Percentiles rank a stretch among this genome's conserved stretches.
phyloP scores from a whole-genome alignment of 1,284 basidiomycete species.

The Phellopilus nigrolimitatus region DNA sequence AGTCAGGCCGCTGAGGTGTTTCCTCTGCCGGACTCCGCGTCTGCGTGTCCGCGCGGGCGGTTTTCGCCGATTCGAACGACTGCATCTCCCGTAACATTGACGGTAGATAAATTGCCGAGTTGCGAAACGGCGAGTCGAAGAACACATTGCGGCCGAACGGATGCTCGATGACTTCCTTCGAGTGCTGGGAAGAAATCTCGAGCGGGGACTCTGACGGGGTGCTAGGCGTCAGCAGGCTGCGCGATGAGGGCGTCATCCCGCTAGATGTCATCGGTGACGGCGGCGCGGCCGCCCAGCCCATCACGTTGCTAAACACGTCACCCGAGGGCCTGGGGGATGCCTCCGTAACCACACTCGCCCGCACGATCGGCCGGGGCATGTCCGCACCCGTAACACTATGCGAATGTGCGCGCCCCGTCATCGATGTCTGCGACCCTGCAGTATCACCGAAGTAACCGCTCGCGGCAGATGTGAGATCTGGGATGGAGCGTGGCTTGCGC shows the following conservation, averaged over 20 bases:
- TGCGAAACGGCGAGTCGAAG: conserved; percentile 55
- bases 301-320: conserved; percentile 61
- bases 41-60: conserved; percentile 45
- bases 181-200: conserved; percentile 22
- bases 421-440: conserved; percentile 24
- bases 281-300: conserved; percentile 49
- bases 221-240: conserved; percentile 16
- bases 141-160: conserved; percentile 62
- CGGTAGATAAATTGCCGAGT: conserved; percentile 37
- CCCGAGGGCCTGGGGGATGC: conserved; percentile 24
- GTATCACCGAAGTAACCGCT: conserved; percentile 19
- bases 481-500: conserved; percentile 66
- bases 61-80: conserved; percentile 74
- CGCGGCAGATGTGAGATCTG: conserved; percentile 42
- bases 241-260: conserved; percentile 30
- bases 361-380: conserved; percentile 38
- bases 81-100: conserved; percentile 69
- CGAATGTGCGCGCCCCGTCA: conserved; percentile 60
- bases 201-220: conserved; percentile 25
- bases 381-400: conserved; percentile 74
- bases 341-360: conserved; percentile 22
- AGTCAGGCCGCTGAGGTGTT: conserved; percentile 18
- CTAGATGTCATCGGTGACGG: conserved; percentile 36
- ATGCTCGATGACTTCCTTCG: conserved; percentile 34
- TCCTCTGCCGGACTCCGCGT: conserved; percentile 22